phyloP scores from a whole-genome alignment of 495 filamentous ascomycete species.

The Parmelia sp. region DNA sequence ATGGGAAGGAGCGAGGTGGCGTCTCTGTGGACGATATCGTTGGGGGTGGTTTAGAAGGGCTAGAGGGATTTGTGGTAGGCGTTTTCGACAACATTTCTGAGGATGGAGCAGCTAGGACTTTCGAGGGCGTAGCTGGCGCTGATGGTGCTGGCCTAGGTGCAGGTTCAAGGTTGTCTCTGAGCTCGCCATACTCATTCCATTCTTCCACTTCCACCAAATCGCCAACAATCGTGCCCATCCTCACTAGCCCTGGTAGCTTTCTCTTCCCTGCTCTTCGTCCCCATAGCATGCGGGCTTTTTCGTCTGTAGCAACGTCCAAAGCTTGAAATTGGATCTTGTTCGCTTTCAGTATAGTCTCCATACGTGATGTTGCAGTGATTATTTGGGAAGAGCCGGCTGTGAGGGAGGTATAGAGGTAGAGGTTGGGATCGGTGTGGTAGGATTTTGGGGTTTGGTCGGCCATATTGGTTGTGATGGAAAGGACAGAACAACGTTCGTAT shows the following conservation, averaged over 20 bases:
- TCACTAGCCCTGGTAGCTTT: constrained; percentile 84
- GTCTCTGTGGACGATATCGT: constrained; percentile 4
- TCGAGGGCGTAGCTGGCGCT: constrained; percentile 28
- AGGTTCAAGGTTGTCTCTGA: constrained; percentile 65
- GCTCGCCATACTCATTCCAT: constrained; percentile 97
- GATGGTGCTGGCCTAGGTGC: constrained; percentile 50
- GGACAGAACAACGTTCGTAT: background rate
- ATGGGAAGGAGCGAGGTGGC: constrained; percentile 7
- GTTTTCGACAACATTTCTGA: constrained; percentile 36
- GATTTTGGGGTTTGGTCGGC: constrained; percentile 45
- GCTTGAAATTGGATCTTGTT: constrained; percentile 90
- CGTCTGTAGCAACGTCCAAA: constrained; percentile 87
- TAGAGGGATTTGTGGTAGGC: constrained; percentile 30
- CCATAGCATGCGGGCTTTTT: constrained; percentile 86
- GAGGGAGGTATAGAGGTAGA: constrained; percentile 91
- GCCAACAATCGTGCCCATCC: constrained; percentile 77
- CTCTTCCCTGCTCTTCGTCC: constrained; percentile 68
- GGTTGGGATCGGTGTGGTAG: constrained; percentile 67
- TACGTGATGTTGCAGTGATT: constrained; percentile 86
- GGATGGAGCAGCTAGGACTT: constrained; percentile 24
- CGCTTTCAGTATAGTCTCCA: constrained; percentile 94
- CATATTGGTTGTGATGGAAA: constrained; percentile 30
- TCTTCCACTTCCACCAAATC: constrained; percentile 93
- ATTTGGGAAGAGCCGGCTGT: constrained; percentile 98
- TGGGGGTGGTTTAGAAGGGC: constrained; percentile 32